Evolutionary conservation across 805 yeast species (phyloP).

Genomic region (Teunomyces cretensis): DNA sequence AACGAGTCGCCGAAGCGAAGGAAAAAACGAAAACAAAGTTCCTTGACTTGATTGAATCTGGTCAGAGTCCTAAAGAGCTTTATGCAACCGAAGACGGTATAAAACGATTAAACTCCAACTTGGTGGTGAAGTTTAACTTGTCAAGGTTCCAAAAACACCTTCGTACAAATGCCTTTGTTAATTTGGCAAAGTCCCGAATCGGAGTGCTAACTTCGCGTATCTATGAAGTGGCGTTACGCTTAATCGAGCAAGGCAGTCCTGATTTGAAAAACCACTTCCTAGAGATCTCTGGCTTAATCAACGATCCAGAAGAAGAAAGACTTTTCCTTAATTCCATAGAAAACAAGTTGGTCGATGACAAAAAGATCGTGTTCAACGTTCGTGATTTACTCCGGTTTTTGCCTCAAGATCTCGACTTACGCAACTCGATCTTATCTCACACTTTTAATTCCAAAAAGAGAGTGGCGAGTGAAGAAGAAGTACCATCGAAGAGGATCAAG

Average conservation of each 20-base stretch:
- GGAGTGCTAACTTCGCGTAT: conserved; percentile 69
- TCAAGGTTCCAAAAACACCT: conserved; percentile 65
- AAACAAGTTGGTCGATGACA: conserved; percentile 32
- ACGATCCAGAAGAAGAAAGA: conserved; percentile 46
- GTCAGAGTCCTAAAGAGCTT: conserved; percentile 24
- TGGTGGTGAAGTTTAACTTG: conserved; percentile 61
- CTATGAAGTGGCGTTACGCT: conserved; percentile 55
- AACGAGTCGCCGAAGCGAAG: conserved; percentile 57
- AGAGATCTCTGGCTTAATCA: conserved; percentile 48
- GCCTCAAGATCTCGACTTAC: conserved; percentile 43
- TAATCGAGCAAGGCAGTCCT: conserved; percentile 59
- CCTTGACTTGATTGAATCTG: conserved; percentile 32
- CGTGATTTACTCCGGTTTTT: conserved; percentile 35
- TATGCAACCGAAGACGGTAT: conserved; percentile 30
- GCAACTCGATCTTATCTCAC: conserved; percentile 45
- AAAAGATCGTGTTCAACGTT: conserved; percentile 34
- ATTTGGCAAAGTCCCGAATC: conserved; percentile 62
- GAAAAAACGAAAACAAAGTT: conserved; percentile 46
- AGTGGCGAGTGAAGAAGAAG: conserved; percentile 11
- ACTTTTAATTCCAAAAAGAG: conserved; percentile 24
- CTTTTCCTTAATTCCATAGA: conserved; percentile 28
- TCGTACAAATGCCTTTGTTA: conserved; percentile 62
- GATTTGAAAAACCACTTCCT: conserved; percentile 39
- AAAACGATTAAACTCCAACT: conserved; percentile 46
- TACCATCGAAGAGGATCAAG: conserved; percentile 37